These are phyloP conservation scores for Barnettozyma sucrosica DNA, from an alignment of 805 yeast genomes.

Conservation along the genomic window DNA sequence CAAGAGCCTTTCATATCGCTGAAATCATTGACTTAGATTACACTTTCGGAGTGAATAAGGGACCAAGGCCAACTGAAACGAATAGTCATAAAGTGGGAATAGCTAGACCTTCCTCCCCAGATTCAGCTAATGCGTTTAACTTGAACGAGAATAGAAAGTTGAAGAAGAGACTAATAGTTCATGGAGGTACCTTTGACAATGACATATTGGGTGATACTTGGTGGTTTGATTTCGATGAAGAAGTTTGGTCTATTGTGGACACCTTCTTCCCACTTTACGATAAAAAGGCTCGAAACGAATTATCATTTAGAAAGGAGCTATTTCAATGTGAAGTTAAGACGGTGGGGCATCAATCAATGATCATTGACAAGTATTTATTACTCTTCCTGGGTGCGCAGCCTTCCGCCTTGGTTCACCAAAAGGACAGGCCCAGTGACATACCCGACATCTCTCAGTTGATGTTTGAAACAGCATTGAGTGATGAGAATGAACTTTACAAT, in stretches of 20 bases:
- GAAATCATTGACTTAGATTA: constrained; percentile 20
- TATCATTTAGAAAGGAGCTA: constrained; percentile 8
- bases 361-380: constrained; percentile 19
- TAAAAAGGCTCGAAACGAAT: constrained; percentile 7
- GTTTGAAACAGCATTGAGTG: neutral
- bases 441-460: constrained; percentile 16
- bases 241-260: constrained; percentile 32
- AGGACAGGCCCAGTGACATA: neutral
- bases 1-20: constrained; percentile 34
- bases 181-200: constrained; percentile 32
- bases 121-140: constrained; percentile 4
- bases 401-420: neutral
- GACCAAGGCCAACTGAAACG: neutral
- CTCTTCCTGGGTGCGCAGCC: constrained; percentile 18
- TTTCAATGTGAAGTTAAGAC: constrained; percentile 12
- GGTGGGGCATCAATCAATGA: constrained; percentile 14
- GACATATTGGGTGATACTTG: constrained; percentile 43
- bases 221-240: constrained; percentile 42
- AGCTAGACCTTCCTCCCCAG: constrained; percentile 14
- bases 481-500: constrained; percentile 5
- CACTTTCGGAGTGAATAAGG: constrained; percentile 1
- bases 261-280: constrained; percentile 24
- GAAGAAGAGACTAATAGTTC: constrained; percentile 25
- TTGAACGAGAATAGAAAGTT: neutral
- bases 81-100: constrained; percentile 10